Evolutionary conservation across 202 grass and related monocot species (phyloP), one percentile per base, ranked within the genome.

Genomic region (Eragrostis tef): DNA sequence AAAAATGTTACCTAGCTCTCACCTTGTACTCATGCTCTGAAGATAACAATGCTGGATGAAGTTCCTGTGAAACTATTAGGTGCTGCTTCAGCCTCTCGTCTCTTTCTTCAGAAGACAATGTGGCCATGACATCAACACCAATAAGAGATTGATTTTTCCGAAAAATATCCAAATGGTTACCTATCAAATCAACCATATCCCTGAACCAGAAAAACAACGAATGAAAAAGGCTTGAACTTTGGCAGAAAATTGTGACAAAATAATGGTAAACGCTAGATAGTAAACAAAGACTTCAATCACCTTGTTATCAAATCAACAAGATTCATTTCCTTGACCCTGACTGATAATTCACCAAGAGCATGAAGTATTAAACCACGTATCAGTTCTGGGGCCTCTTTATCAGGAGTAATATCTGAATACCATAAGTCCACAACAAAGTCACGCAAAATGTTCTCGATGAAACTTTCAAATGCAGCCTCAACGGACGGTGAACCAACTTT

Each of bases 241-340:
- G 49, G 67, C 15, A 21, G 41, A 71, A n/a, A 64, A 64, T 15
- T 54, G 71, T 81, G 61, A 77, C 26, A 20, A 50, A 81, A 83
- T 25, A 77, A 73, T 61, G 16, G 20, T 66, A 71, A 13, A 49
- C 14, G 39, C 16, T 21, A 29, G 64, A 58, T 59, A 67, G n/a
- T n/a, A n/a, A n/a, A 70, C 49, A 45, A 79, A 75, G 70, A 60
- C 48, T 70, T 83, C 43, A 64, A 57, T 77, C 65, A 91, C 95
- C 95, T 99, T 81, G 96, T 95, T 83, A 99, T 75, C 80, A 99
- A 87, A 67, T 99, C 96, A 53, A 99, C 92, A 70, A 99, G 90
- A 83, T 99, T 99, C 67, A 99, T 87, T 47, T 93, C 87, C 79
- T 95, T 99, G 29, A 81, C 87, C 80, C 96, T 93, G 72, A 70